Base-by-base conservation (phyloP, 1,284 basidiomycete genomes). In the Ganoderma multipileum region DNA sequence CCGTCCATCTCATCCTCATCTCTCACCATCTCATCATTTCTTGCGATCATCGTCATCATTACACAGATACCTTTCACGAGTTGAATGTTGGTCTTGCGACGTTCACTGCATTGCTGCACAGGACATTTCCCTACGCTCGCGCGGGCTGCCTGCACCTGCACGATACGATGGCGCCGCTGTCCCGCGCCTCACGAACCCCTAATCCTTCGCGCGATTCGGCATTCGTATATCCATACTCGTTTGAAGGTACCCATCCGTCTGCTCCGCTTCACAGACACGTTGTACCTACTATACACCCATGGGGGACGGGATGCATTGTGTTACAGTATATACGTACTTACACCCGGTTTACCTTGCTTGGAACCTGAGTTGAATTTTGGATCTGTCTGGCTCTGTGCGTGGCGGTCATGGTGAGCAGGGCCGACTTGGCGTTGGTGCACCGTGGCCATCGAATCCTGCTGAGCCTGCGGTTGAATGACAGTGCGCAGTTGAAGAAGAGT, bases 211-310 rank as follows among this genome's bases (percentile, higher is more conserved):
- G 58, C 61, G 63, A 41, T 71, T 64, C 66, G 69, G 68, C 38
- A 68, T 71, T 61, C 67, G 63, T 63, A 61, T 60, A 60, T 58
- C 61, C 69, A 68, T 72, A 66, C 60, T 66, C 64, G 65, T 67
- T 70, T 36, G 63, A 65, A 67, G 67, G 65, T n/a, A 18, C 50
- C 52, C 50, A 52, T 28, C 23, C 41, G n/a, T n/a, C n/a, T n/a
- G 3, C 20, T 28, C 26, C 50, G 62, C 52, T 36, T 54, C 65
- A 28, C 44, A 50, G 18, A 65, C 47, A 61, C 64, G 64, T 36
- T 71, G 71, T 72, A 69, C 59, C 66, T 66, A 67, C 50, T 66
- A 20, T 20, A 47, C 20, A 57, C 26, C 7, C 11, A n/a, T 60
- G 38, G n/a, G n/a, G n/a, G n/a, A n/a, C n/a, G n/a, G 47, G 47